These are phyloP conservation scores for Funneliformis geosporum DNA, from an alignment of 192 early-diverging fungal genomes.

Conservation along the genomic window DNA sequence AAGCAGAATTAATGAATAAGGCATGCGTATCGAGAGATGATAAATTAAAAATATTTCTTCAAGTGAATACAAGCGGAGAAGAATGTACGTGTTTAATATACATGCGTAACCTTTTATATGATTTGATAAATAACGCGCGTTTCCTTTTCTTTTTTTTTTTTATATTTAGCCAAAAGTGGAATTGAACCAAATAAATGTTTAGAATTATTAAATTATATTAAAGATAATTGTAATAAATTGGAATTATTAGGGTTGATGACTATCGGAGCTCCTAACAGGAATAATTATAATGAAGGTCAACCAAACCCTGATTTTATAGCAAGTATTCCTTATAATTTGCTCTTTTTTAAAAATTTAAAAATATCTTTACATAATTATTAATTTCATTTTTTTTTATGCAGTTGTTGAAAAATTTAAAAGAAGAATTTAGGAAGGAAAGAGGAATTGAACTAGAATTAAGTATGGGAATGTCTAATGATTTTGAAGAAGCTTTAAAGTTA, in stretches of 20 bases:
- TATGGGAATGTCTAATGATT: slow-evolving; percentile 99
- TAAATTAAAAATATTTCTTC: slow-evolving; percentile 82
- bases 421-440: slow-evolving; percentile 31
- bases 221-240: slow-evolving; percentile 65
- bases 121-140: background rate
- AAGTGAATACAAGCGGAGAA: slow-evolving; percentile 95
- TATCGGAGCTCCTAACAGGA: slow-evolving; percentile 77
- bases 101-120: background rate
- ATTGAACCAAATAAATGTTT: slow-evolving; percentile 55
- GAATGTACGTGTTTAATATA: slow-evolving; percentile 51
- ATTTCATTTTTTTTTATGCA: background rate
- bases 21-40: slow-evolving; percentile 58
- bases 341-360: too few species aligned
- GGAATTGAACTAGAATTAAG: slow-evolving; percentile 70
- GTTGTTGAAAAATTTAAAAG: slow-evolving; percentile 36
- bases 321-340: background rate
- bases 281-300: slow-evolving; percentile 36
- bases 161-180: slow-evolving; percentile 74
- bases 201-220: slow-evolving; percentile 64
- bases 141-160: slow-evolving; percentile 18
- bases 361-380: too few species aligned
- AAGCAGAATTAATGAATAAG: slow-evolving; percentile 81
- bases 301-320: slow-evolving; percentile 80
- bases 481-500: slow-evolving; percentile 75
- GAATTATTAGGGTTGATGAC: slow-evolving; percentile 91